A percentile compares a stretch with the other conserved stretches of the same genome.
Conservation (phyloP, 164 flowering plant genomes). For the Vitis rupestris region DNA sequence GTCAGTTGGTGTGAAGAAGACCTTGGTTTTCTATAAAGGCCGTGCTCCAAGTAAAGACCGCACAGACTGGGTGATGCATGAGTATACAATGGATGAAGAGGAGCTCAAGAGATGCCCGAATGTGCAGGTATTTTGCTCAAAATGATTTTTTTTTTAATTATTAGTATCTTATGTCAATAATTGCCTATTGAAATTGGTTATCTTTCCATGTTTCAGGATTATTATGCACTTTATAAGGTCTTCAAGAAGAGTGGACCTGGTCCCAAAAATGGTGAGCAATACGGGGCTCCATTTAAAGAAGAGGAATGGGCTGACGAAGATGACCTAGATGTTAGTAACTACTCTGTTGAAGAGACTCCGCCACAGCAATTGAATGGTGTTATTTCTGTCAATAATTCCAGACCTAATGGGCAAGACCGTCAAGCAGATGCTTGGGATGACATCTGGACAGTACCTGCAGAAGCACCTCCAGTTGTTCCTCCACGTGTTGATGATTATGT, state of each 20-base stretch:
- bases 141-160: not conserved
- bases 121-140: conserved; percentile 39
- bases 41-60: conserved; percentile 84
- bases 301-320: conserved; percentile 90
- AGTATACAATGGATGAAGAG: conserved; percentile 79
- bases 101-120: conserved; percentile 75
- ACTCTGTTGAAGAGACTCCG: conserved; percentile 13
- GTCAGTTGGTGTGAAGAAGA: conserved; percentile 77
- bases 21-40: conserved; percentile 78
- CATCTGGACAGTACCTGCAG: conserved; percentile 23
- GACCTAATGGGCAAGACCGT: conserved; percentile 9
- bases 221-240: conserved; percentile 78
- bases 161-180: not conserved
- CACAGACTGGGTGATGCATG: conserved; percentile 99
- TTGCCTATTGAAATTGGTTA: not conserved
- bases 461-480: conserved; percentile 28
- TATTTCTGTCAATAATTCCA: conserved; percentile 9
- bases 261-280: conserved; percentile 97
- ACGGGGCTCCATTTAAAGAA: conserved; percentile 88
- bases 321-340: conserved; percentile 11
- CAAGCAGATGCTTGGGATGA: conserved; percentile 31
- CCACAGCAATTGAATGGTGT: conserved; percentile 15
- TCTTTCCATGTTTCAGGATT: conserved; percentile 42
- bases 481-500: conserved; percentile 13
- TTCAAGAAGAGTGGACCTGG: conserved; percentile 95